phyloP scores from a whole-genome alignment of 768 basidiomycete genomes.

The Pulveroboletus sp. region DNA sequence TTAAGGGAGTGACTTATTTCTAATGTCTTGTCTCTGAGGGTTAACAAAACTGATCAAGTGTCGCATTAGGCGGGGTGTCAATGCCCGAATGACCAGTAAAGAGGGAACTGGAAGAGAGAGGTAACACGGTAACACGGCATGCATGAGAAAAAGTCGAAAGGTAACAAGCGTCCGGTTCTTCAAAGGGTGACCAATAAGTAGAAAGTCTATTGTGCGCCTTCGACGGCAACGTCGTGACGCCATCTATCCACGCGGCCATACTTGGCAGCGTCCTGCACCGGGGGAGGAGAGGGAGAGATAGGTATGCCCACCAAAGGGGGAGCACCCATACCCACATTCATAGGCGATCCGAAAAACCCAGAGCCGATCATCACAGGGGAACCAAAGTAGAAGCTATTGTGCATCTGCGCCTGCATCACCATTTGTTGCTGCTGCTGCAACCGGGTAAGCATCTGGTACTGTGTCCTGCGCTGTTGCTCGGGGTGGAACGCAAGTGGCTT shows the following conservation, averaged over 20 bases:
- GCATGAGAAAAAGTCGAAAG: not conserved
- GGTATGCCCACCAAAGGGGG: slow-evolving; percentile 40
- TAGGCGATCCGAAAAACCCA: slow-evolving; percentile 60
- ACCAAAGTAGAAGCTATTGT: slow-evolving; percentile 70
- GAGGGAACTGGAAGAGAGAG: not conserved
- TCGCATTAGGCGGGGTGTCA: slow-evolving; percentile 1
- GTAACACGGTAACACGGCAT: not conserved
- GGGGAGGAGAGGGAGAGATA: slow-evolving; percentile 53
- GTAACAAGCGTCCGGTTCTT: slow-evolving; percentile 6
- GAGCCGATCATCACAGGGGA: slow-evolving; percentile 62
- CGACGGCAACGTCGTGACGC: slow-evolving; percentile 74
- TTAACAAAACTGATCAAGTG: not conserved
- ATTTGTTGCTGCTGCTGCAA: slow-evolving; percentile 52
- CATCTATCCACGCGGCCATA: slow-evolving; percentile 73
- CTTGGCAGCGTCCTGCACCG: slow-evolving; percentile 59
- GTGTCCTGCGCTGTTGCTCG: slow-evolving; percentile 74
- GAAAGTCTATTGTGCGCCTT: slow-evolving; percentile 43
- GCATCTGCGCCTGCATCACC: slow-evolving; percentile 75
- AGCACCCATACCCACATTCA: slow-evolving; percentile 48
- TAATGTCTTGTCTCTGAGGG: slow-evolving; percentile 11
- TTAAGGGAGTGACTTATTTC: slow-evolving; percentile 35
- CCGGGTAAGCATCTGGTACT: slow-evolving; percentile 38
- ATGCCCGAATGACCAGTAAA: not conserved
- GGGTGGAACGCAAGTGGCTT: slow-evolving; percentile 68
- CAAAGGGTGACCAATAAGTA: slow-evolving; percentile 7